A percentile compares a stretch with the other conserved stretches of the same genome.
These are phyloP conservation scores for Jasminum sambac DNA, from an alignment of 257 asterid species.

Conservation along the genomic window DNA sequence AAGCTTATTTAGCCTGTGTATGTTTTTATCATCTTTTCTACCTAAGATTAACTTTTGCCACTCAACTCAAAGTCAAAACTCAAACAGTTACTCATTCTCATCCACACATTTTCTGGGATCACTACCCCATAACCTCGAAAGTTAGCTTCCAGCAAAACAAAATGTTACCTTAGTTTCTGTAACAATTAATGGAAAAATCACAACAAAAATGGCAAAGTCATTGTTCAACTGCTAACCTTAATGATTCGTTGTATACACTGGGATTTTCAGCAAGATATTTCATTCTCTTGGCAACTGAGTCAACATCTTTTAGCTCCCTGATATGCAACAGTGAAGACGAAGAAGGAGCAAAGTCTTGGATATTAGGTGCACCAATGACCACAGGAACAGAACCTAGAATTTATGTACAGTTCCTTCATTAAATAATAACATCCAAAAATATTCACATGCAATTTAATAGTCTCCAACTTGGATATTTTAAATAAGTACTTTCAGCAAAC, in stretches of 20 bases:
- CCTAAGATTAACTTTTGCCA: too few species aligned
- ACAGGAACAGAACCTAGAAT: constrained; percentile 81
- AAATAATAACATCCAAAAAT: constrained; percentile 27
- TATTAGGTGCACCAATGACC: constrained; percentile 93
- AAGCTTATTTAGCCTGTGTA: too few species aligned
- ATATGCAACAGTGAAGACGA: constrained; percentile 73
- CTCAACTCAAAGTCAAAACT: too few species aligned
- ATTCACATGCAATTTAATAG: background rate
- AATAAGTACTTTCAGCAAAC: constrained; percentile 4
- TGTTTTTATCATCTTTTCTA: too few species aligned
- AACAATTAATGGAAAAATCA: background rate
- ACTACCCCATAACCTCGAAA: too few species aligned
- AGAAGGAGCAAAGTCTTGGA: constrained; percentile 87
- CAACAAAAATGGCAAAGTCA: background rate
- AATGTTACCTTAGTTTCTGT: background rate
- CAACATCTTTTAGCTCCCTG: constrained; percentile 66
- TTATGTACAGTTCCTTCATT: constrained; percentile 16
- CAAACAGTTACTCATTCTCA: too few species aligned
- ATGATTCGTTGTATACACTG: constrained; percentile 63
- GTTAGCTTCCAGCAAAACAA: too few species aligned
- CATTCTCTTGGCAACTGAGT: constrained; percentile 71
- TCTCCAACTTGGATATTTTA: background rate
- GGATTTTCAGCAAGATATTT: constrained; percentile 76
- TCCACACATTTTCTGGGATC: too few species aligned
- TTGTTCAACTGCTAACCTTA: constrained; percentile 54